A percentile compares a stretch with the other conserved stretches of the same genome.
Evolutionary conservation across 768 basidiomycete species (phyloP).

Genomic region (Lentinula sp.): DNA sequence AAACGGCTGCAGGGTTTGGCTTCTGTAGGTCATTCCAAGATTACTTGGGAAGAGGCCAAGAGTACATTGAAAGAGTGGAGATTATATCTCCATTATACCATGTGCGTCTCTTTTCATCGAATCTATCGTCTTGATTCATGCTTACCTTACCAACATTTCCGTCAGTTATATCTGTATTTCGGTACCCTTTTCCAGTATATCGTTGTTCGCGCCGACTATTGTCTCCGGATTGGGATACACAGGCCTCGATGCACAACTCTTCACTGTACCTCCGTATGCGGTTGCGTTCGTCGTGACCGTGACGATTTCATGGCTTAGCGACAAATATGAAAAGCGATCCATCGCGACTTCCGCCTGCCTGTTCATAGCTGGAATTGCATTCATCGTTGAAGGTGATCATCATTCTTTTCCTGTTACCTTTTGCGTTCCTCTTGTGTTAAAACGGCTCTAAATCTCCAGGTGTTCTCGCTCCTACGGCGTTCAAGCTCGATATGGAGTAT

Average conservation of each 20-base stretch:
- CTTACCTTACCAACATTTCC: not conserved
- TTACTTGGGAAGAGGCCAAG: conserved; percentile 32
- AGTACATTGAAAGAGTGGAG: conserved; percentile 29
- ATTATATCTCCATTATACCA: conserved; percentile 31
- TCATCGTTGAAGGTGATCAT: conserved; percentile 6
- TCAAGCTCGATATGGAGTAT: conserved; percentile 22
- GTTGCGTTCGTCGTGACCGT: conserved; percentile 24
- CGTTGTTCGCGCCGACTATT: conserved; percentile 52
- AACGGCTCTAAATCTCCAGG: not conserved
- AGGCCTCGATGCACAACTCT: conserved; percentile 35
- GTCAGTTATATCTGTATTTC: conserved; percentile 33
- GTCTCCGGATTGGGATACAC: conserved; percentile 40
- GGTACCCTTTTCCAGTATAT: conserved; percentile 32
- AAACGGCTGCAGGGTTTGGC: conserved; percentile 18
- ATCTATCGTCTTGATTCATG: not conserved
- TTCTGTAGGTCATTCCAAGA: conserved; percentile 16
- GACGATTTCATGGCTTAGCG: conserved; percentile 15
- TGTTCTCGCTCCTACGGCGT: conserved; percentile 3
- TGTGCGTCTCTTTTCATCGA: conserved; percentile 9
- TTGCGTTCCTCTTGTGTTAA: not conserved
- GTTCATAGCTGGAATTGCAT: conserved; percentile 13
- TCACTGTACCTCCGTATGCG: conserved; percentile 37
- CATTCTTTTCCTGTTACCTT: not conserved
- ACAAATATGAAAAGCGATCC: conserved; percentile 13
- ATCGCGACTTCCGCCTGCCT: not conserved